These are phyloP conservation scores for Neotropicomus parvogracilis DNA, from an alignment of 1,284 basidiomycete species.

Conservation along the genomic window DNA sequence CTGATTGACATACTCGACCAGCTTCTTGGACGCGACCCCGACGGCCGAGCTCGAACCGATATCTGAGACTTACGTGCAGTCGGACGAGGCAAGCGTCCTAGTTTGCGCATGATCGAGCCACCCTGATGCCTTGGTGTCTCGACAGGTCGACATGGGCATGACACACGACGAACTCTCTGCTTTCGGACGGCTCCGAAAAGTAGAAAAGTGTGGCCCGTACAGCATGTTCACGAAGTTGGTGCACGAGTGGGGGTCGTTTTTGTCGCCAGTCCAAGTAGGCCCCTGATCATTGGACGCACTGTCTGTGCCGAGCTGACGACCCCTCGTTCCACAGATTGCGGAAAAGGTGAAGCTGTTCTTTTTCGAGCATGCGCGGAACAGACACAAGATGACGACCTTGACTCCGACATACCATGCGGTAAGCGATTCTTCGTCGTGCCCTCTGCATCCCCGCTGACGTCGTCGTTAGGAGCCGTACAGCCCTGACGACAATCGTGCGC, in stretches of 20 bases:
- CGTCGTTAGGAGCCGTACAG: slow-evolving; percentile 81
- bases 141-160: slow-evolving; percentile 96
- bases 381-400: slow-evolving; percentile 99
- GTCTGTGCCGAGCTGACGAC: too few relatives aligned
- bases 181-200: slow-evolving; percentile 91
- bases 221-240: slow-evolving; percentile 94
- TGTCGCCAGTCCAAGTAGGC: slow-evolving; percentile 77
- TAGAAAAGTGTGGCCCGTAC: slow-evolving; percentile 96
- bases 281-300: too few relatives aligned
- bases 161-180: slow-evolving; percentile 96
- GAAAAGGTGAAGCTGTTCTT: slow-evolving; percentile 98
- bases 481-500: slow-evolving; percentile 91
- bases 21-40: slow-evolving; percentile 89
- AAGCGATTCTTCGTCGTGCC: slow-evolving; percentile 30
- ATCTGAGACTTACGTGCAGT: slow-evolving; percentile 89
- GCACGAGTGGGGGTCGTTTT: slow-evolving; percentile 83
- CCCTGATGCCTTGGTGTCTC: background rate
- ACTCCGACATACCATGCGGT: slow-evolving; percentile 97
- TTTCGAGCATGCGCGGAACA: slow-evolving; percentile 93
- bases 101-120: too few relatives aligned
- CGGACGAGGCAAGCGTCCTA: slow-evolving; percentile 81
- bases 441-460: background rate
- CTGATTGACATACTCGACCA: slow-evolving; percentile 31
- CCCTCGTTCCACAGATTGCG: too few relatives aligned
- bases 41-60: slow-evolving; percentile 97